phyloP scores from a whole-genome alignment of 2,329 filamentous ascomycete species.

The Ophiostoma himal-ulmi region DNA sequence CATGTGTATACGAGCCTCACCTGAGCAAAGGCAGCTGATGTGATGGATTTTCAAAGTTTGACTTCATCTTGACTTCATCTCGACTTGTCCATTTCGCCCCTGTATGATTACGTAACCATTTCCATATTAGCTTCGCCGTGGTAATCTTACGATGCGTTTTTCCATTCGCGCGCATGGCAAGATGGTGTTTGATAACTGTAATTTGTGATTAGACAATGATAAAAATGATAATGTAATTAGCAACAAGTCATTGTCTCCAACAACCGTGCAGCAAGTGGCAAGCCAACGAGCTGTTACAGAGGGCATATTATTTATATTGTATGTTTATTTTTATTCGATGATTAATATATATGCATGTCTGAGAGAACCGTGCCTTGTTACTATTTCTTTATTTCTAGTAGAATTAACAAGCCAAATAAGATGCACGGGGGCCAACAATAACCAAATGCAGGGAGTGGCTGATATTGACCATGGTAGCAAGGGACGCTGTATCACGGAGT shows the following conservation, averaged over 20 bases:
- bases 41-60: too few species aligned
- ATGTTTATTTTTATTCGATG: neutral
- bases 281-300: neutral
- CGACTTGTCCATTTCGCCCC: too few species aligned
- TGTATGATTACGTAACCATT: too few species aligned
- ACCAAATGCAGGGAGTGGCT: neutral
- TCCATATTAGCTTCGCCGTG: neutral
- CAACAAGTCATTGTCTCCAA: neutral
- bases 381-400: too few species aligned
- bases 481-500: neutral
- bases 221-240: neutral
- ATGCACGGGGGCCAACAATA: neutral
- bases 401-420: neutral
- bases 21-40: too few species aligned
- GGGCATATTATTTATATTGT: too few species aligned
- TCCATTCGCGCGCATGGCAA: neutral
- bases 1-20: too few species aligned
- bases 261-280: neutral
- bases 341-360: too few species aligned
- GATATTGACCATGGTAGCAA: neutral
- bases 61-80: too few species aligned
- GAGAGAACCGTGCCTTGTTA: too few species aligned
- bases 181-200: neutral
- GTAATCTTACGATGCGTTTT: neutral
- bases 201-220: too few species aligned